Conservation (phyloP, 2,329 filamentous ascomycete species). For the Alternaria infectoria region DNA sequence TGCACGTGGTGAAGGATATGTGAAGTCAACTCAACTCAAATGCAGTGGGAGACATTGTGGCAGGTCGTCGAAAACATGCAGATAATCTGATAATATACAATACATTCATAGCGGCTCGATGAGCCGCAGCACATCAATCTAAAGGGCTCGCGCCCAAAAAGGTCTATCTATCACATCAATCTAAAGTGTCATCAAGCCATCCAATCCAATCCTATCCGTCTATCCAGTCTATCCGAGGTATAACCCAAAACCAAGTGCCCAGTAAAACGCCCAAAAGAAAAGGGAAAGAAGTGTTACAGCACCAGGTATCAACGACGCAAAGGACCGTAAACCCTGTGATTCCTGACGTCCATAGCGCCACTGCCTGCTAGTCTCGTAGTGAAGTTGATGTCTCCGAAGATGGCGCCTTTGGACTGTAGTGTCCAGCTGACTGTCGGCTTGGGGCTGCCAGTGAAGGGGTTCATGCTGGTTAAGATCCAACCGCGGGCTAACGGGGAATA, state of each 20-base stretch:
- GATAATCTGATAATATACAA: not conserved
- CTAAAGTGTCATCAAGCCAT: not conserved
- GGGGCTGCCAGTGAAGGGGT: slow-evolving; percentile 28
- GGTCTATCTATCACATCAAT: not conserved
- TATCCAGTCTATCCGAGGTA: not conserved
- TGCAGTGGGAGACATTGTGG: not conserved
- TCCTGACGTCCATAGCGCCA: slow-evolving; percentile 17
- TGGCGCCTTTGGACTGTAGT: slow-evolving; percentile 47
- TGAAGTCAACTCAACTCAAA: not conserved
- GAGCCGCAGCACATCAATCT: not conserved
- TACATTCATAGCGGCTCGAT: not conserved
- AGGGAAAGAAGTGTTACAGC: accelerated
- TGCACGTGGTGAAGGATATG: not conserved
- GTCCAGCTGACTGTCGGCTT: slow-evolving; percentile 46
- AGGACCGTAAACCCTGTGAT: slow-evolving; percentile 36
- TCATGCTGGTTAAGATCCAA: slow-evolving; percentile 50
- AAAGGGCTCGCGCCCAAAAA: not conserved
- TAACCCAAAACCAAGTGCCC: not conserved
- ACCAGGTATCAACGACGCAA: not conserved
- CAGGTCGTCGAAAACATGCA: too few species aligned
- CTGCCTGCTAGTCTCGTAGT: slow-evolving; percentile 17
- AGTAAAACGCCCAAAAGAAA: not conserved
- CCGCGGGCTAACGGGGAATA: slow-evolving; percentile 33
- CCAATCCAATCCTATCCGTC: not conserved
- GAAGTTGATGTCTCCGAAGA: slow-evolving; percentile 48